Evolutionary conservation across 352 stramenopile species (phyloP), one percentile per base, ranked within the genome.

Genomic region (Globisporangium camurandrum): DNA sequence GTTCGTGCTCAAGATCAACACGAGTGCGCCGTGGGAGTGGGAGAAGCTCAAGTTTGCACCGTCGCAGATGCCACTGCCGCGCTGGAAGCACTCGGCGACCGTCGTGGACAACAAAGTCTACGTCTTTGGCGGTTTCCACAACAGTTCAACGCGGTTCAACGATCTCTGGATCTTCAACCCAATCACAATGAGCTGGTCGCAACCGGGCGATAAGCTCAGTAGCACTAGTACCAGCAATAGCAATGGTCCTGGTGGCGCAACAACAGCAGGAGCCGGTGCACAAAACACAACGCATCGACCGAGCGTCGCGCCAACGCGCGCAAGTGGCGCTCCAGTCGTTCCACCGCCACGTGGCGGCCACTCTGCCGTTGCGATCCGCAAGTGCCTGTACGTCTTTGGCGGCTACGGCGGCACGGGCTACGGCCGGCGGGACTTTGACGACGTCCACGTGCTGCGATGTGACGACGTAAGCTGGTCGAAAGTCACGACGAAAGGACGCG

Each of bases 111-210:
- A 75, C 57, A 87, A 88, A 59, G 93, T 97, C 40, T 76, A 97
- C 34, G 60, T 98, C 14, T 98, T 98, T 65, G 95, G 95, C 8
- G 95, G 95, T 8, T 98, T 98, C 61, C 80, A 91, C 49, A 96
- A 66, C 54, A 86, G 74, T 52, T 75, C 73, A 2, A 68, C 68
- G 43, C 75, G 92, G 9, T 97, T 98, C 43, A 98, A 98, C 48
- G 95, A 98, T 61, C 49, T 98, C n/a, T 98, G 95, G 93, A 62
- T 97, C 40, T 97, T 98, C 57, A 96, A 98, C 47, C 89, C 92
- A 11, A 89, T 91, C 59, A 97, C 72, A 20, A 83, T 97, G 60
- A 82, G 88, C 45, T 98, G 95, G 95, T 75, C 61, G 5, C 86
- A 96, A 51, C 68, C 72, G 4, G 68, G 57, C 27, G 81, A 57